Conservation (phyloP, 192 early-diverging fungal species). For the Pecoramyces ruminantium region DNA sequence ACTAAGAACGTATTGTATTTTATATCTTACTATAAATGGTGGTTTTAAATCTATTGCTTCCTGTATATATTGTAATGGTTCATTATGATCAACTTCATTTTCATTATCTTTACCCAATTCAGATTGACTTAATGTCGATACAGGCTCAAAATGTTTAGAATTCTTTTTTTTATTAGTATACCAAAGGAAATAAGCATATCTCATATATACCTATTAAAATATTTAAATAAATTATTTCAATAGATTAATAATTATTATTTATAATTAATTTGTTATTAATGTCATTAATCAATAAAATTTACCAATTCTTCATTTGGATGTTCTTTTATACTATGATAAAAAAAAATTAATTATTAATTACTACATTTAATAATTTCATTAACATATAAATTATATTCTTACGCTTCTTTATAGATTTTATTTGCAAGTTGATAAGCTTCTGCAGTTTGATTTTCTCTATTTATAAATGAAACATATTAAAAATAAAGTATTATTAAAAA, state of each 20-base stretch:
- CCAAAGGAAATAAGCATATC: not conserved
- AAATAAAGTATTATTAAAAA: too few species aligned
- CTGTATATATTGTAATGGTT: not conserved
- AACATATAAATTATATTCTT: not conserved
- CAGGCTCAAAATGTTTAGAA: not conserved
- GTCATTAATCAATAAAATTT: too few species aligned
- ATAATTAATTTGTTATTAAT: too few species aligned
- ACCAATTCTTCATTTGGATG: too few species aligned
- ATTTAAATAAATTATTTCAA: not conserved
- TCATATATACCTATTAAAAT: not conserved
- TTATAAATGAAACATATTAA: too few species aligned
- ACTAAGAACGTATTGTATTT: not conserved
- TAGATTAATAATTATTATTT: too few species aligned
- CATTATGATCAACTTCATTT: not conserved
- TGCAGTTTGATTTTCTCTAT: not conserved
- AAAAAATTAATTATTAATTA: too few species aligned
- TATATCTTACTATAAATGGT: not conserved
- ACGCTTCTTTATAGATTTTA: not conserved
- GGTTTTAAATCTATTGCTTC: not conserved
- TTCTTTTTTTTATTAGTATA: not conserved
- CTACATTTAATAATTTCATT: too few species aligned
- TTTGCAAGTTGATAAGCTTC: not conserved
- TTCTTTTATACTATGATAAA: too few species aligned
- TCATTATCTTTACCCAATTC: not conserved
- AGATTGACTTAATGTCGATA: not conserved